Evolutionary conservation across 805 yeast species (phyloP), one percentile per base, ranked within the genome.

Genomic region (Lipomyces sp.): DNA sequence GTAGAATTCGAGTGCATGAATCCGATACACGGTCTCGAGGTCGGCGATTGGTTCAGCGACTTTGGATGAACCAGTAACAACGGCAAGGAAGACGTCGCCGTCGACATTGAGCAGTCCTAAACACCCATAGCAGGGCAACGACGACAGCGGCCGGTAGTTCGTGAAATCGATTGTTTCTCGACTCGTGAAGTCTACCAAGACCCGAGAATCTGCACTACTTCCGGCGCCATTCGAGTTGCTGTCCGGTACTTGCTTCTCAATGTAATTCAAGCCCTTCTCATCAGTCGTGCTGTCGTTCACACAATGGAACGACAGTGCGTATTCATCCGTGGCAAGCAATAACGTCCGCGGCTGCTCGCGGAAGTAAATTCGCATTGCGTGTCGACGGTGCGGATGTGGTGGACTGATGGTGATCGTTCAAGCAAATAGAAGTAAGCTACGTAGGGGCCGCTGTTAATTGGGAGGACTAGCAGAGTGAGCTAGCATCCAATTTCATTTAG

Each of bases 1-100:
- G 71, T 89, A 84, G 75, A 95, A 95, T 72, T 93, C 98, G 45
- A 94, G 97, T n/a, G 87, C 86, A 74, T 82, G 84, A 58, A 95
- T 93, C 72, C 87, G 87, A 74, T 90, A 87, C 34, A 94, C 90
- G 1, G 90, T 82, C 76, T 95, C 97, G 48, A 86, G 86, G 18
- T 59, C 62, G 0, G 88, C 87, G 15, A 90, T 81, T 0, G 98
- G 98, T 34, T 83, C 81, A 0, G 98, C 98, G 11, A 90, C 97
- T 69, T 86, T 84, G 1, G 86, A 78, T 37, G 90, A 86, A 0
- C 91, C 89, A 0, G 96, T 88, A 62, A 95, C 91, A 0, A 91
- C 85, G 60, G 96, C 90, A 50, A 94, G 77, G 73, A 88, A 95
- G 2, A 87, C 84, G 63, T 90, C 88, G 5, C 82, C 80, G 13